Evolutionary conservation across 2,329 filamentous ascomycete genomes (phyloP).

Genomic region (Cladosporium velox): DNA sequence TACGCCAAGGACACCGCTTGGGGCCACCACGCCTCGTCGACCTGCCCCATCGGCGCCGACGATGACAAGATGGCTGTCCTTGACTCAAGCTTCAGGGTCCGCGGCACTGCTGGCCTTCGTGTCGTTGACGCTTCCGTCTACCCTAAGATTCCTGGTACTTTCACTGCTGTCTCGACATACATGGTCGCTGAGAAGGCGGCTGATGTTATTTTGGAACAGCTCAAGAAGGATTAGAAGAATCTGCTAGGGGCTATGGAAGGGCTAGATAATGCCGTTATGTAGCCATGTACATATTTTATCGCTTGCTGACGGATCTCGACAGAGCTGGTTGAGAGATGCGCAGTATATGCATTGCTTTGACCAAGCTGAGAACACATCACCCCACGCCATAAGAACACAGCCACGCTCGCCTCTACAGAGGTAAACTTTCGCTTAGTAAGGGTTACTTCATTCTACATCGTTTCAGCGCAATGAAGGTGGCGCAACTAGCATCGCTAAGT

Average conservation of each 20-base stretch:
- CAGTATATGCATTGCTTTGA: too few relatives aligned
- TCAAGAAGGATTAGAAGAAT: slow-evolving; percentile 2
- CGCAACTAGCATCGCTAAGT: too few relatives aligned
- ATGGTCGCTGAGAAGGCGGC: slow-evolving; percentile 64
- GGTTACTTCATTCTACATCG: too few relatives aligned
- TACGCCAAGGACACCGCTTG: slow-evolving; percentile 55
- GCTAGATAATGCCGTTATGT: slow-evolving; percentile 2
- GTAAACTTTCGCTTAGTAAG: too few relatives aligned
- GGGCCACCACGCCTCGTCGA: slow-evolving; percentile 61
- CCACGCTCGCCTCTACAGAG: too few relatives aligned
- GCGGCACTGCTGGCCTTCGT: slow-evolving; percentile 56
- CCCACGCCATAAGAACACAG: too few relatives aligned
- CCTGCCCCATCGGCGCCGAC: slow-evolving; percentile 57
- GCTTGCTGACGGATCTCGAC: neutral
- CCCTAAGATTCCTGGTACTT: slow-evolving; percentile 58
- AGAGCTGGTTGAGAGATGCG: too few relatives aligned
- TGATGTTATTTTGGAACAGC: slow-evolving; percentile 51
- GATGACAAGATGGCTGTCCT: slow-evolving; percentile 58
- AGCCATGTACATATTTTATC: slow-evolving; percentile 3
- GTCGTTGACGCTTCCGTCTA: slow-evolving; percentile 65
- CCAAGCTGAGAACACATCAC: too few relatives aligned
- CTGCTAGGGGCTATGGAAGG: neutral
- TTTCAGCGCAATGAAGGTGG: too few relatives aligned
- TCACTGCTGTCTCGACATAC: slow-evolving; percentile 54
- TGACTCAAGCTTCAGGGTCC: slow-evolving; percentile 59